phyloP scores from a whole-genome alignment of 2,329 filamentous ascomycete species.

The Aureobasidium sp. region DNA sequence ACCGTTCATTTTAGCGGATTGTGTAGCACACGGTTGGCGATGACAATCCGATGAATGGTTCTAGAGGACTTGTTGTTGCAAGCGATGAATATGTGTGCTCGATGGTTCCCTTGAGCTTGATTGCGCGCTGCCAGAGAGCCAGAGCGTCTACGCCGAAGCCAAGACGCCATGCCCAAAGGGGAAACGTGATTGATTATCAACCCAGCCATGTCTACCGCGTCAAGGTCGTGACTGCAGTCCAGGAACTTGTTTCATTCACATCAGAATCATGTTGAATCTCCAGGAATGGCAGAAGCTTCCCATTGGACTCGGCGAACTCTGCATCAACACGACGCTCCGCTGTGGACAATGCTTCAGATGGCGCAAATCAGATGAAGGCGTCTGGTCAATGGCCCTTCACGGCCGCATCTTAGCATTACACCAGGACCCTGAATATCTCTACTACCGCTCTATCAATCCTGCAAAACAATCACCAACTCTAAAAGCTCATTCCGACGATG shows the following conservation, averaged over 20 bases:
- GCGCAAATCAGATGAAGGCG: conserved; percentile 69
- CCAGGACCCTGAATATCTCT: conserved; percentile 70
- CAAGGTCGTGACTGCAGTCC: background rate
- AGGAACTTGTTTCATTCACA: background rate
- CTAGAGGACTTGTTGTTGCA: background rate
- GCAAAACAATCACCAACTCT: conserved; percentile 29
- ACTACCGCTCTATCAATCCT: conserved; percentile 68
- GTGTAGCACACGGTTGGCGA: background rate
- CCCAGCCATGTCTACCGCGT: conserved; percentile 3
- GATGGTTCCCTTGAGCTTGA: background rate
- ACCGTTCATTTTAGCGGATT: conserved; percentile 63
- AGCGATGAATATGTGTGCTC: background rate
- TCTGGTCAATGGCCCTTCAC: conserved; percentile 84
- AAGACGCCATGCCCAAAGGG: background rate
- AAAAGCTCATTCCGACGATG: conserved; percentile 40
- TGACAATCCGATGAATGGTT: conserved; percentile 1
- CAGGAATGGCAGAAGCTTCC: conserved; percentile 84
- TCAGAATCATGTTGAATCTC: conserved; percentile 36
- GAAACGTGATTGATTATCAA: conserved; percentile 1
- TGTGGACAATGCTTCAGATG: conserved; percentile 95
- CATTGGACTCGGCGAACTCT: conserved; percentile 74
- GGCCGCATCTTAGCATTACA: conserved; percentile 78
- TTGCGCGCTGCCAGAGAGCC: background rate
- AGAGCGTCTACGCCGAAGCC: background rate
- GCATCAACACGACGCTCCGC: conserved; percentile 86